Evolutionary conservation across 306 rosid species (phyloP).

Genomic region (Ziziphus jujuba): DNA sequence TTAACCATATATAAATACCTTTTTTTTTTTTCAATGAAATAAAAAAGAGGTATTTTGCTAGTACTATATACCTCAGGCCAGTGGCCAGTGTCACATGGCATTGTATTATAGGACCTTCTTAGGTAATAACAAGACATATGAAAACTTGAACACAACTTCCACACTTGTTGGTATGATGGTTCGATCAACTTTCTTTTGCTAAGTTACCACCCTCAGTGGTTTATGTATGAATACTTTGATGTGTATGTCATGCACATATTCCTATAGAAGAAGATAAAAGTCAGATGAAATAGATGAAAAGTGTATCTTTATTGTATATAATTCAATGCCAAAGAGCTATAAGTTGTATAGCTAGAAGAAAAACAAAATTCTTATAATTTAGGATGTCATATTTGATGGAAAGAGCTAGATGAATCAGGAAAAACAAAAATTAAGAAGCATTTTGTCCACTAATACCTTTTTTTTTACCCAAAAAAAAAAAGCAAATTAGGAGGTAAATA

Average conservation of each 20-base stretch:
- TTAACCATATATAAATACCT: no score
- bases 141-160: no score
- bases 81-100: no score
- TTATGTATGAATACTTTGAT: constrained; percentile 1
- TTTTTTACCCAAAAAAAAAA: no score
- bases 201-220: background rate
- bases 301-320: background rate
- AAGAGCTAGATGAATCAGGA: background rate
- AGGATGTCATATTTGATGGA: background rate
- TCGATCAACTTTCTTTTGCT: no score
- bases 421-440: background rate
- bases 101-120: no score
- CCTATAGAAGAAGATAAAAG: background rate
- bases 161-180: no score
- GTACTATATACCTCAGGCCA: no score
- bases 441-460: no score
- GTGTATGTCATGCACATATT: background rate
- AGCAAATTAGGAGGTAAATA: background rate
- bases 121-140: no score
- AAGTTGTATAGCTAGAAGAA: background rate
- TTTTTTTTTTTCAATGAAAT: no score
- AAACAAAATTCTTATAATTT: background rate
- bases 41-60: no score
- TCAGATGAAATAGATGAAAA: background rate
- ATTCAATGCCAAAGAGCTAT: background rate